A percentile compares a stretch with the other conserved stretches of the same genome.
Evolutionary conservation across 2,329 filamentous ascomycete species (phyloP).

Genomic region (Rhinocladiella mackenziei): DNA sequence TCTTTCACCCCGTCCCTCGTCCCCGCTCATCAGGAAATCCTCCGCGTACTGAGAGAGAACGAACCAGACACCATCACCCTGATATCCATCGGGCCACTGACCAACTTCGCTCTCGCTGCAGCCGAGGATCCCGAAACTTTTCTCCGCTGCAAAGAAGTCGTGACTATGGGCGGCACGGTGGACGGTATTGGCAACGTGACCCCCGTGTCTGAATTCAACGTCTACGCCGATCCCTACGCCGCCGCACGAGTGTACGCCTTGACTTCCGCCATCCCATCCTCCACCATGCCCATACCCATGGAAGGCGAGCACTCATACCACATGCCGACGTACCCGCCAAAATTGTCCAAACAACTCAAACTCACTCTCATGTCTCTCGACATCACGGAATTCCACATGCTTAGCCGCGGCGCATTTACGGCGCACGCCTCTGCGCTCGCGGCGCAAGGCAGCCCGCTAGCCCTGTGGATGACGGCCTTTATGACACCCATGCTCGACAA

Average conservation of each 20-base stretch:
- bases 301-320: conserved; percentile 35
- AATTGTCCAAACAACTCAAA: conserved; percentile 60
- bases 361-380: conserved; percentile 72
- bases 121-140: conserved; percentile 86
- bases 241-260: conserved; percentile 73
- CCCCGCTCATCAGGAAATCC: conserved; percentile 78
- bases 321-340: conserved; percentile 60
- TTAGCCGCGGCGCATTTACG: conserved; percentile 59
- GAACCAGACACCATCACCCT: conserved; percentile 83
- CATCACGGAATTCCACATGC: conserved; percentile 67
- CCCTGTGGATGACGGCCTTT: conserved; percentile 68
- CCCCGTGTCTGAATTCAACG: conserved; percentile 91
- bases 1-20: conserved; percentile 72
- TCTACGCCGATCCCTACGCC: conserved; percentile 78
- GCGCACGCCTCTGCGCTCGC: conserved; percentile 54
- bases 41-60: conserved; percentile 78
- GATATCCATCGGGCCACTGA: conserved; percentile 82
- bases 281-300: conserved; percentile 70
- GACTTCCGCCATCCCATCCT: conserved; percentile 67
- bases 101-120: conserved; percentile 87
- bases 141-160: conserved; percentile 79
- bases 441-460: conserved; percentile 60
- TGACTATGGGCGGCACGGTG: conserved; percentile 92
- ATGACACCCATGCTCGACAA: conserved; percentile 67
- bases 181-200: conserved; percentile 74